Percentiles rank a stretch among this genome's conserved stretches.
phyloP scores from a whole-genome alignment of 305 asterid species.

The Ajuga reptans region DNA sequence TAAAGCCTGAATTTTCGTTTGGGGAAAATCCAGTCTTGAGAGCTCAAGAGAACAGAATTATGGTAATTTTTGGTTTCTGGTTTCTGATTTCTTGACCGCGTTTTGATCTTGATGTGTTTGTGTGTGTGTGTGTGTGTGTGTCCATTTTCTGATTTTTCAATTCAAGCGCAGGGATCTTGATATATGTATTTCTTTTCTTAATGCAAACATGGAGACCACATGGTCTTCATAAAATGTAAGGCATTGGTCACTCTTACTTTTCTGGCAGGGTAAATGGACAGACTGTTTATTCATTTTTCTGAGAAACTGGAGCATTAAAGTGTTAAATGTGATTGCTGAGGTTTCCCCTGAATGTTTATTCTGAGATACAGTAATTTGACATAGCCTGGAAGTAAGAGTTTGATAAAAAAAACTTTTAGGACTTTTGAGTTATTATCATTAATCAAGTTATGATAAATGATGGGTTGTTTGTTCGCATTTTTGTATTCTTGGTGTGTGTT shows the following conservation, averaged over 20 bases:
- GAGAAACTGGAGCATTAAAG: background rate
- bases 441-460: background rate
- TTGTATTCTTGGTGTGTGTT: background rate
- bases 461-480: background rate
- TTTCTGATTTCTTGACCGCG: background rate
- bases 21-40: background rate
- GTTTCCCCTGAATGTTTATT: background rate
- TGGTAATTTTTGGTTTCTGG: background rate
- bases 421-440: background rate
- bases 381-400: background rate
- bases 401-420: background rate
- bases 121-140: background rate
- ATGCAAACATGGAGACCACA: background rate
- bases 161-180: conserved; percentile 7
- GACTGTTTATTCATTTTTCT: background rate
- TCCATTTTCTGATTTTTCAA: background rate
- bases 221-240: background rate
- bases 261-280: background rate
- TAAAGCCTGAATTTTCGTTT: background rate
- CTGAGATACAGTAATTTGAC: background rate
- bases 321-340: background rate
- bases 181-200: background rate
- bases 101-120: conserved; percentile 11
- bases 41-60: background rate
- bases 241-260: background rate